Conservation (phyloP, 352 stramenopile genomes). For the Aphanomyces astaci region DNA sequence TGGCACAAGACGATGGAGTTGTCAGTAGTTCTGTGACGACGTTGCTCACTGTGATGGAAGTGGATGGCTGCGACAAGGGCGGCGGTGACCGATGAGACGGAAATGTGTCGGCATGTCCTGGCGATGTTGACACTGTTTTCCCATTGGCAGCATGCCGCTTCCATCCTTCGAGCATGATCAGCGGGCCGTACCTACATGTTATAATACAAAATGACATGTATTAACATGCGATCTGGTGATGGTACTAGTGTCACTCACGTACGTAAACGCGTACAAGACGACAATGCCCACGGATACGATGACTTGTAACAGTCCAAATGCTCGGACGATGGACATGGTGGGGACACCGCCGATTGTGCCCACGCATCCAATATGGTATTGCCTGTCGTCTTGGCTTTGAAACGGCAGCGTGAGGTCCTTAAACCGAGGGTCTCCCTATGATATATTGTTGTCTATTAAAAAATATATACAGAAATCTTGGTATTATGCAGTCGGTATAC, state of each 20-base stretch:
- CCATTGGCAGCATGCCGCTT: neutral
- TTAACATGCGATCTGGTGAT: too few relatives aligned
- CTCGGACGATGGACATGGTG: constrained; percentile 41
- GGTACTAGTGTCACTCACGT: too few relatives aligned
- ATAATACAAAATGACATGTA: too few relatives aligned
- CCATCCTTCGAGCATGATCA: constrained; percentile 21
- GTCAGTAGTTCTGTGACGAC: too few relatives aligned
- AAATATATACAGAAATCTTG: too few relatives aligned
- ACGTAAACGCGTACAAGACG: constrained; percentile 8
- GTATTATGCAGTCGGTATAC: neutral
- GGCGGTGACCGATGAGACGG: too few relatives aligned
- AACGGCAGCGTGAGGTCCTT: neutral
- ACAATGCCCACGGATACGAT: constrained; percentile 2
- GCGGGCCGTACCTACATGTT: constrained; percentile 15
- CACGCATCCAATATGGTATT: constrained; percentile 27
- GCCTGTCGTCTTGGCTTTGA: neutral
- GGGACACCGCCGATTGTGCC: constrained; percentile 76
- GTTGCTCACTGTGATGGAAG: too few relatives aligned
- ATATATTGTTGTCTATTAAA: too few relatives aligned
- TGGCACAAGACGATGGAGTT: too few relatives aligned
- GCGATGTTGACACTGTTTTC: neutral
- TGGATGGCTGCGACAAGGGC: too few relatives aligned
- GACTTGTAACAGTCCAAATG: neutral
- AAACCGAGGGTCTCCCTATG: constrained; percentile 13
- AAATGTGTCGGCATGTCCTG: too few relatives aligned